These are phyloP conservation scores for Penicillium bovifimosum DNA, from an alignment of 495 filamentous ascomycete species.

Conservation along the genomic window DNA sequence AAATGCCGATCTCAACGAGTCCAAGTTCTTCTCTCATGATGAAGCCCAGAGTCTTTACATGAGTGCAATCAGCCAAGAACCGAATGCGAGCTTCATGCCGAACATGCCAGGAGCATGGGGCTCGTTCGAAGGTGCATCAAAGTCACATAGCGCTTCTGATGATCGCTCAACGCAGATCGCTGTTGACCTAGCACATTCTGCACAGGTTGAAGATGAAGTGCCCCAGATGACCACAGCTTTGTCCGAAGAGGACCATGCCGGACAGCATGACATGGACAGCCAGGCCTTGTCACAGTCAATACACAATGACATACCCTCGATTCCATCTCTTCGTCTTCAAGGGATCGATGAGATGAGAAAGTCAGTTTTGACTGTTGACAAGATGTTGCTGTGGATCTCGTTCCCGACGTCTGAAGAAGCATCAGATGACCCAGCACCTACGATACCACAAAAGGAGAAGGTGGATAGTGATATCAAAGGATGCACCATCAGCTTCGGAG, in stretches of 20 bases:
- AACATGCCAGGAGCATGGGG: conserved; percentile 61
- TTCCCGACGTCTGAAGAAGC: conserved; percentile 12
- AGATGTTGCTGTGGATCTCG: conserved; percentile 34
- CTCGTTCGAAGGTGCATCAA: conserved; percentile 23
- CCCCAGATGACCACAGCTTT: conserved; percentile 29
- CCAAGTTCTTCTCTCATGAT: conserved; percentile 79
- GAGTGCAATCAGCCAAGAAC: conserved; percentile 56
- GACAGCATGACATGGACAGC: conserved; percentile 8
- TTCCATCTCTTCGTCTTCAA: conserved; percentile 12
- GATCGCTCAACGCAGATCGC: neutral
- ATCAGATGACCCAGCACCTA: neutral
- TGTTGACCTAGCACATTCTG: neutral
- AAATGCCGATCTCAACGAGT: conserved; percentile 57
- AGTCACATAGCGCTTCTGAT: neutral
- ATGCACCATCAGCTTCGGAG: conserved; percentile 15
- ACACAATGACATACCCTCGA: conserved; percentile 16
- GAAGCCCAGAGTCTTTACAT: conserved; percentile 97
- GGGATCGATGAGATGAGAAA: conserved; percentile 29
- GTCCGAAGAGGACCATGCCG: conserved; percentile 11
- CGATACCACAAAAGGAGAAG: conserved; percentile 1
- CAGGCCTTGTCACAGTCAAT: conserved; percentile 10
- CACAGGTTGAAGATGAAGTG: conserved; percentile 10
- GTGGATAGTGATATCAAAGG: conserved; percentile 21
- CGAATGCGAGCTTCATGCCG: conserved; percentile 34
- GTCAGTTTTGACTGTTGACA: conserved; percentile 31